These are phyloP conservation scores for Lactifluus echinatus DNA, from an alignment of 768 basidiomycete genomes.

Conservation along the genomic window DNA sequence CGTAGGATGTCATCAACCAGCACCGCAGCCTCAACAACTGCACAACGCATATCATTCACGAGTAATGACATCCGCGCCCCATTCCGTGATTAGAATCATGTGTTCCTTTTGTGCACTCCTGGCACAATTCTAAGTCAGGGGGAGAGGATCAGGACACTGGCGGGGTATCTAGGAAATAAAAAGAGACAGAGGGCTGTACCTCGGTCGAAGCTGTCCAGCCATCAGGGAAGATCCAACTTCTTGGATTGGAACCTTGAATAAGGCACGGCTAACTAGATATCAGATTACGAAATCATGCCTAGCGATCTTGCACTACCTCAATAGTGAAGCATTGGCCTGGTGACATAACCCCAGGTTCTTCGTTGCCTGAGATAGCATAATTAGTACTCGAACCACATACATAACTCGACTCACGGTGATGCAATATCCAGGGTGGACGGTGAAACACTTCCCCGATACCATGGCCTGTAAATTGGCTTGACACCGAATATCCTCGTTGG, in stretches of 20 bases:
- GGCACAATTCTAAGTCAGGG: conserved; percentile 53
- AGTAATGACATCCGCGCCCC: conserved; percentile 74
- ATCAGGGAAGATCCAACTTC: conserved; percentile 77
- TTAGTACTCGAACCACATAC: not conserved
- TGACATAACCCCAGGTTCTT: conserved; percentile 72
- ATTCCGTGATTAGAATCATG: conserved; percentile 76
- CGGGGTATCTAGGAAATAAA: not conserved
- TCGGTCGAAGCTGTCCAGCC: conserved; percentile 92
- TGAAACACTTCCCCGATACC: conserved; percentile 83
- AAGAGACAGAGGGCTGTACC: conserved; percentile 33
- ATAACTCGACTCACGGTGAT: conserved; percentile 45
- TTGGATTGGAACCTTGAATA: conserved; percentile 62
- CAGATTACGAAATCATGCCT: not conserved
- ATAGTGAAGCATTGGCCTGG: conserved; percentile 91
- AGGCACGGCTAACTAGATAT: conserved; percentile 49
- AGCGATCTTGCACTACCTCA: conserved; percentile 44
- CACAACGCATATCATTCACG: not conserved
- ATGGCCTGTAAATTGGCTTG: conserved; percentile 71
- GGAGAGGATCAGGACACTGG: not conserved
- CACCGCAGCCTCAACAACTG: not conserved
- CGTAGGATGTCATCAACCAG: not conserved
- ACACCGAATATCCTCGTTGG: conserved; percentile 49
- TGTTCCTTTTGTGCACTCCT: conserved; percentile 84
- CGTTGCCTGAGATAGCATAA: conserved; percentile 48
- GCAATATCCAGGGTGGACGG: conserved; percentile 72